Evolutionary conservation across 176 grass and related monocot species (phyloP), one percentile per base, ranked within the genome.

Genomic region (Musa itinerans): DNA sequence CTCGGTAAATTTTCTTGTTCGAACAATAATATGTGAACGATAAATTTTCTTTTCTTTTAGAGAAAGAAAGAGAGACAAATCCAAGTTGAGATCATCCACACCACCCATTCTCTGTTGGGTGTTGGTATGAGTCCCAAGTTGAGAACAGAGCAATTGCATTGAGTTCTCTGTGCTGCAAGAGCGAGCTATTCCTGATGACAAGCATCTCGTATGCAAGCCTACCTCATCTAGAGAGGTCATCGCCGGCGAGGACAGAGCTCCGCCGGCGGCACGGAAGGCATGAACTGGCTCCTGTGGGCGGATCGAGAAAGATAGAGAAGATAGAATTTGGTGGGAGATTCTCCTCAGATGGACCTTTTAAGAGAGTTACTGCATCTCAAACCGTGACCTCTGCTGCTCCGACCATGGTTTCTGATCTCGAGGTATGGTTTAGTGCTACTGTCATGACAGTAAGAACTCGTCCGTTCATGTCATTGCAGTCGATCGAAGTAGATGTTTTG

Each of bases 101-200:
- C 77, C 65, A 56, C 77, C 53, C 53, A 59, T 79, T 49, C 24
- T 17, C 11, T 19, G 2, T 13, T 21, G 26, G 19, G 7, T 25
- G 22, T 54, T 24, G 11, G 16, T 56, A 69, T 34, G 34, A 69
- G 13, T 78, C 67, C 67, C 9, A 58, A 5, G n/a, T 20, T 5
- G 58, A 10, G 9, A 43, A 21, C 54, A 55, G 11, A 21, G 58
- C 8, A 14, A 70, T 68, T 9, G 19, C 16, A 70, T 59, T 8
- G 23, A 69, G 4, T 48, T 51, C n/a, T 27, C 15, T 49, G 26
- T 48, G 26, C 12, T 11, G 17, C 8, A 27, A 26, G 21, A 43
- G 29, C 29, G 4, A 59, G 72, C 53, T 66, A 48, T 48, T 64
- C n/a, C 51, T n/a, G 23, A 79, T 79, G 77, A 23, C 52, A 49